These are phyloP conservation scores for Pyrenophora graminea DNA, from an alignment of 2,329 filamentous ascomycete species.

Conservation along the genomic window DNA sequence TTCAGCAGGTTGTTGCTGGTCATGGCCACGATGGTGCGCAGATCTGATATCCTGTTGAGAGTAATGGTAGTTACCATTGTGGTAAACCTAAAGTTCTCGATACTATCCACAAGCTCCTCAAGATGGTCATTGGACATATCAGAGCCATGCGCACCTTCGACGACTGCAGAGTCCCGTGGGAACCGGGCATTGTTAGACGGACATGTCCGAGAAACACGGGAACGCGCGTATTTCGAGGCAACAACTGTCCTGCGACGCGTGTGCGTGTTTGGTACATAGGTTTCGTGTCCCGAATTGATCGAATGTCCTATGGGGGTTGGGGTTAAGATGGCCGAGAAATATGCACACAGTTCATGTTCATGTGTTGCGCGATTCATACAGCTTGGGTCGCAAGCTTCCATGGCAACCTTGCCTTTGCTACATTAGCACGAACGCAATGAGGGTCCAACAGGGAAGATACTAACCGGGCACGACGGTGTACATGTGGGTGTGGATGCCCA, in stretches of 20 bases:
- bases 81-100: slow-evolving; percentile 3
- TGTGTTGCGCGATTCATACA: not conserved
- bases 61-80: not conserved
- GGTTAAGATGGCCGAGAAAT: too few relatives aligned
- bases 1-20: slow-evolving; percentile 4
- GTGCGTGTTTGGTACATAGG: too few relatives aligned
- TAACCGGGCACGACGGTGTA: slow-evolving; percentile 1
- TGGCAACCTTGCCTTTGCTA: not conserved
- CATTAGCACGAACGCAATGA: not conserved
- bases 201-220: too few relatives aligned
- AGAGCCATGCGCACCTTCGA: not conserved
- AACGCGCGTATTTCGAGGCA: too few relatives aligned
- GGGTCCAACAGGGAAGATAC: not conserved
- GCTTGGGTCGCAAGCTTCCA: not conserved
- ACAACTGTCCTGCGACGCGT: too few relatives aligned
- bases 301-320: too few relatives aligned
- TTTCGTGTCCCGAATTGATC: too few relatives aligned
- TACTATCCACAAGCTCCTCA: not conserved
- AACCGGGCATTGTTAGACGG: not conserved
- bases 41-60: not conserved
- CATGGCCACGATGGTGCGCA: not conserved
- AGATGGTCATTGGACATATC: not conserved
- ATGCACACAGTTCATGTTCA: not conserved
- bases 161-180: not conserved
- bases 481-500: not conserved